phyloP scores from a whole-genome alignment of 495 filamentous ascomycete species.

The Amphirosellinia nigrospora region DNA sequence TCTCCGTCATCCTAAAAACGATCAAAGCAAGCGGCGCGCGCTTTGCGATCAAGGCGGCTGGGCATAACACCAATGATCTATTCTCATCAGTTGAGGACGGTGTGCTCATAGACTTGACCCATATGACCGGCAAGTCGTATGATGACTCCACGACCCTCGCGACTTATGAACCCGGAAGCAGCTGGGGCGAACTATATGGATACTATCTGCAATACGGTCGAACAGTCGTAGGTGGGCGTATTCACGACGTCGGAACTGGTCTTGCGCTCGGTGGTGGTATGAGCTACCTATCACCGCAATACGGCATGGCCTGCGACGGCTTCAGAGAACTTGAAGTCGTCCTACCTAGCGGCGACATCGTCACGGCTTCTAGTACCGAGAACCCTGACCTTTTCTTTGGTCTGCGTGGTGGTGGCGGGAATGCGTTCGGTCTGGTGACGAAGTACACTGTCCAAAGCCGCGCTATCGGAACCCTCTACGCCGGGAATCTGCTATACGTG shows the following conservation, averaged over 20 bases:
- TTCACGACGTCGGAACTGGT: constrained; percentile 43
- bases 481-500: constrained; percentile 42
- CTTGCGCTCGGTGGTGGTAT: constrained; percentile 45
- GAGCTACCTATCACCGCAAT: constrained; percentile 47
- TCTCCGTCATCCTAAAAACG: constrained; percentile 22
- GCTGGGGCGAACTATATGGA: constrained; percentile 43
- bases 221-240: constrained; percentile 44
- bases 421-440: constrained; percentile 55
- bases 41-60: constrained; percentile 56
- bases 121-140: constrained; percentile 36
- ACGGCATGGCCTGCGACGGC: constrained; percentile 45
- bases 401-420: constrained; percentile 48
- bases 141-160: constrained; percentile 41
- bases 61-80: constrained; percentile 52
- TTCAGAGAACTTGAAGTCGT: constrained; percentile 30
- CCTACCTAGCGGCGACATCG: constrained; percentile 27
- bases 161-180: constrained; percentile 43
- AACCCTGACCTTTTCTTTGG: constrained; percentile 30
- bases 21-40: constrained; percentile 18
- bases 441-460: constrained; percentile 46
- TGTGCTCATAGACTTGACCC: constrained; percentile 48
- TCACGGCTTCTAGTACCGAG: constrained; percentile 24
- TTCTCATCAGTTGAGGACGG: constrained; percentile 46
- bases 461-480: constrained; percentile 37
- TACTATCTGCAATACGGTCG: constrained; percentile 40